A percentile compares a stretch with the other conserved stretches of the same genome.
phyloP scores from a whole-genome alignment of 192 early-diverging fungal genomes.

The Podila epigama region DNA sequence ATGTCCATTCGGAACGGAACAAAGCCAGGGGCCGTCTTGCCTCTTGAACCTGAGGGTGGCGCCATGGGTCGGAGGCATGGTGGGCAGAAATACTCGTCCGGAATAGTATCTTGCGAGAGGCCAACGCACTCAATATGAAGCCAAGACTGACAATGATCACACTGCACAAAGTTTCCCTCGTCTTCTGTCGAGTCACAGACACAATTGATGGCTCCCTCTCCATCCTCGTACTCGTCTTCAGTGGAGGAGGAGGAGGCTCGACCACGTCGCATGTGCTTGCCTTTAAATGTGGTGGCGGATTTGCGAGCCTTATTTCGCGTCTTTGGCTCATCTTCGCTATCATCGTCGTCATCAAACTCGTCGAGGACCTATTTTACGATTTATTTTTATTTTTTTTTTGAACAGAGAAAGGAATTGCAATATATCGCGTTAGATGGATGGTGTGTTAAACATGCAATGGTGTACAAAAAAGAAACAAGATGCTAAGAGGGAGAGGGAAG shows the following conservation, averaged over 20 bases:
- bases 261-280: too few species aligned
- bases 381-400: too few species aligned
- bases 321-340: background rate
- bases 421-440: too few species aligned
- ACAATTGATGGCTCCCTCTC: conserved; percentile 54
- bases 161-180: conserved; percentile 73
- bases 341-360: conserved; percentile 6
- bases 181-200: conserved; percentile 58
- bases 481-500: too few species aligned
- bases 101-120: conserved; percentile 62
- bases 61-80: conserved; percentile 48
- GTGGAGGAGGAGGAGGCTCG: too few species aligned
- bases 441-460: too few species aligned
- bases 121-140: conserved; percentile 75
- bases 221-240: conserved; percentile 48
- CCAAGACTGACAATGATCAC: conserved; percentile 75
- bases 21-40: too few species aligned
- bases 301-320: conserved; percentile 19
- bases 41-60: conserved; percentile 25
- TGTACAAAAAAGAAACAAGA: too few species aligned
- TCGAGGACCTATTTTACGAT: too few species aligned
- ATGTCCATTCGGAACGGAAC: conserved; percentile 5
- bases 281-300: too few species aligned
- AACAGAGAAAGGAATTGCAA: too few species aligned
- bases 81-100: conserved; percentile 72